Evolutionary conservation across 2,329 filamentous ascomycete genomes (phyloP), one percentile per base, ranked within the genome.

Genomic region (Aspergillus sp.): DNA sequence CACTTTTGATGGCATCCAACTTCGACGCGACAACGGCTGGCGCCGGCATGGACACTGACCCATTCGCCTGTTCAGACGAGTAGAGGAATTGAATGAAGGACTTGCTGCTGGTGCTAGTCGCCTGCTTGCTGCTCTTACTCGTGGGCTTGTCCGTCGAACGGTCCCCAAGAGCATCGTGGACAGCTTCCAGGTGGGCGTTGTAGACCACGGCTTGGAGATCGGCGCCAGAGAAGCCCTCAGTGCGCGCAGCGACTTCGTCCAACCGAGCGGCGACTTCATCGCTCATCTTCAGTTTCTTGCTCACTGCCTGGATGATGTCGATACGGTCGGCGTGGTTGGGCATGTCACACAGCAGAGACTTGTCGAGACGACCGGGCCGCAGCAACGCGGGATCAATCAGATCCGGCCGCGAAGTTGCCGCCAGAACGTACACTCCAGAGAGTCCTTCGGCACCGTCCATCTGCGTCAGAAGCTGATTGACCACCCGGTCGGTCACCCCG

Each of bases 371-470:
- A 6, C 94, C 94, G 0, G 95, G 95, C 43, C 94, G 85, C 20
- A 99, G 81, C 21, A 99, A 78, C 0, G 94, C 94, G 11, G 95
- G 93, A 68, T 99, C 94, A 55, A 99, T 97, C 13, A 99, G 77
- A 70, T 99, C 95, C 0, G 95, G 95, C 4, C 95, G 81, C 1
- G 88, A 93, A 0, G 94, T 99, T 1, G 94, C 95, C 19, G 95
- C 95, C 2, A 99, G 82, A 5, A 99, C 94, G 64, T 99, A 99
- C 0, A 99, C 95, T 1, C 94, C 94, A 0, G 88, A 91, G 4
- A 99, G 76, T 0, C 94, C 95, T 72, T 99, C 95, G 0, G 94
- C 94, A 66, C 94, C 94, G 66, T 99, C 94, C 94, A 99, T 99
- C 71, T 97, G 93, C 0, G 95, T 99, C 10, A 99, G 82, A 52